phyloP scores from a whole-genome alignment of 75 land plant species.

The Gnetum montanum region DNA sequence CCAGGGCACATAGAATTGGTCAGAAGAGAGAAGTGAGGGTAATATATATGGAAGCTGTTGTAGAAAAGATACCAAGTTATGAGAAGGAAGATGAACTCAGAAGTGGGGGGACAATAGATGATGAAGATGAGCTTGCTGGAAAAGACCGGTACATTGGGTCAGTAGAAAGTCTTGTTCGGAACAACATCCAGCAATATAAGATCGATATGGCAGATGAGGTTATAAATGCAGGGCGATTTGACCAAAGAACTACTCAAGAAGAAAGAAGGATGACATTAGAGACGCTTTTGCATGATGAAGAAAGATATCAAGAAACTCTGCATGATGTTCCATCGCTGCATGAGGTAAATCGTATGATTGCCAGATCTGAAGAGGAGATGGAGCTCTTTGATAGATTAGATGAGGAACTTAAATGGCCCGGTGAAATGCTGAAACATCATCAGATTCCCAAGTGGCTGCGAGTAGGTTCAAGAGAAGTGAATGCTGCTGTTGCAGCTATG shows the following conservation, averaged over 20 bases:
- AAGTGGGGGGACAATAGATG: slow-evolving; percentile 76
- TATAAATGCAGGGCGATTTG: slow-evolving; percentile 99
- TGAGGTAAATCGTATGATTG: slow-evolving; percentile 98
- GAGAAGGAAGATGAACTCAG: slow-evolving; percentile 92
- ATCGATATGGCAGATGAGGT: slow-evolving; percentile 99
- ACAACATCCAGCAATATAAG: slow-evolving; percentile 97
- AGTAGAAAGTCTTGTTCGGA: slow-evolving; percentile 89
- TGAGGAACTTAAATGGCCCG: slow-evolving; percentile 89
- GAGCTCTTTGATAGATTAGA: slow-evolving; percentile 98
- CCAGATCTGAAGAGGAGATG: slow-evolving; percentile 88
- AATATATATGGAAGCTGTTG: slow-evolving; percentile 99
- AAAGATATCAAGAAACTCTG: slow-evolving; percentile 91
- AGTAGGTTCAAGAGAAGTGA: slow-evolving; percentile 76
- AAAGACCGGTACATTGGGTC: slow-evolving; percentile 98
- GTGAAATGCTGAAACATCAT: slow-evolving; percentile 65
- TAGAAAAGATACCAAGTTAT: slow-evolving; percentile 81
- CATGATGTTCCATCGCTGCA: slow-evolving; percentile 98
- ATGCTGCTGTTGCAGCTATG: slow-evolving; percentile 55
- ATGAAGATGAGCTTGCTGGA: slow-evolving; percentile 92
- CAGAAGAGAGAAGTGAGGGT: slow-evolving; percentile 97
- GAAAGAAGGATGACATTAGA: slow-evolving; percentile 93
- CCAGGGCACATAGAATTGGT: slow-evolving; percentile 98
- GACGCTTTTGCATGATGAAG: slow-evolving; percentile 93
- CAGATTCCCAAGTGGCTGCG: slow-evolving; percentile 95
- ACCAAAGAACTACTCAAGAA: slow-evolving; percentile 99